These are phyloP conservation scores for Lachnellula occidentalis DNA, from an alignment of 2,329 filamentous ascomycete genomes.

Conservation along the genomic window DNA sequence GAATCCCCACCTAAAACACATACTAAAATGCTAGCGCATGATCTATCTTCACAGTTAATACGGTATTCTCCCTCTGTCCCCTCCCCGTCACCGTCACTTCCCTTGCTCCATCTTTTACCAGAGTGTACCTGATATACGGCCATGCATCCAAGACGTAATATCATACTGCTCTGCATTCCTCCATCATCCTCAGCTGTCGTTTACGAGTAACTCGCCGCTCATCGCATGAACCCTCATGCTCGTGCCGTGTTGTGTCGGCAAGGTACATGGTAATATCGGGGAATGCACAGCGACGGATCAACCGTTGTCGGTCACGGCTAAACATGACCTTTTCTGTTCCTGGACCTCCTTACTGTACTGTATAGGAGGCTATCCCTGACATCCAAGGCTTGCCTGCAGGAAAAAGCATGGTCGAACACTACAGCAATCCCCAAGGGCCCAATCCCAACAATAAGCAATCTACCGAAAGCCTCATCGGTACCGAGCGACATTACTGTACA, in stretches of 20 bases:
- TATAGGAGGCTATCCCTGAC: too few relatives aligned
- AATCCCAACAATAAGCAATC: too few relatives aligned
- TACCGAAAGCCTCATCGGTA: background rate
- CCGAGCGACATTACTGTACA: background rate
- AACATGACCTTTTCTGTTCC: too few relatives aligned
- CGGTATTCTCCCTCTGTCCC: background rate
- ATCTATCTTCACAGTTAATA: too few relatives aligned
- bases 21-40: too few relatives aligned
- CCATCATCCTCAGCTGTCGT: background rate
- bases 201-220: background rate
- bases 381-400: too few relatives aligned
- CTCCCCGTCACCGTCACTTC: background rate
- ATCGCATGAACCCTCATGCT: slow-evolving; percentile 8
- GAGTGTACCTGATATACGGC: too few relatives aligned
- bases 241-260: background rate
- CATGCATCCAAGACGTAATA: background rate
- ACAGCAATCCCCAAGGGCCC: too few relatives aligned
- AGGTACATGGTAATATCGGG: background rate
- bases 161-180: background rate
- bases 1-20: too few relatives aligned
- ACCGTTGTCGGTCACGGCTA: too few relatives aligned
- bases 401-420: too few relatives aligned
- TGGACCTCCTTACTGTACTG: too few relatives aligned
- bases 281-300: background rate
- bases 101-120: background rate